Conservation (phyloP, 495 filamentous ascomycete genomes). For the Cercophora newfieldiana region DNA sequence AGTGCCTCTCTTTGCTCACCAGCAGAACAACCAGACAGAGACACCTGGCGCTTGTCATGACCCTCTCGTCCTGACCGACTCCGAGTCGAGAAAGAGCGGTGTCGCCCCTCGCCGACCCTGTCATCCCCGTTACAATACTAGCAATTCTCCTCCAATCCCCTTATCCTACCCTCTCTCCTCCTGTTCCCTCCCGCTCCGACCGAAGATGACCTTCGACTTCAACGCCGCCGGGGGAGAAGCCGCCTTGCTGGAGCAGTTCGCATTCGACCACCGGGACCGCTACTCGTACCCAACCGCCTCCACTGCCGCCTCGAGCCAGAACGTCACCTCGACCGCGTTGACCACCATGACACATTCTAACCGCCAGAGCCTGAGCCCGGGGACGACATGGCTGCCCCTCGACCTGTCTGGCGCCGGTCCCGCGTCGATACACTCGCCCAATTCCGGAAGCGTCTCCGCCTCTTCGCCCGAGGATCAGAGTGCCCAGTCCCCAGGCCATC, state of each 20-base stretch:
- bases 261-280: constrained; percentile 55
- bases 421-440: constrained; percentile 42
- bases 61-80: constrained; percentile 38
- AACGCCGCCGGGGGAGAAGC: constrained; percentile 50
- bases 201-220: constrained; percentile 59
- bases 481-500: constrained; percentile 43
- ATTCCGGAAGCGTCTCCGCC: constrained; percentile 40
- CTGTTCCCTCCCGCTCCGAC: constrained; percentile 25
- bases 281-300: constrained; percentile 47
- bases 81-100: constrained; percentile 41
- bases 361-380: constrained; percentile 43
- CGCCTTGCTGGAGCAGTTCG: constrained; percentile 54
- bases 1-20: background rate
- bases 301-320: constrained; percentile 43
- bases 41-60: constrained; percentile 30
- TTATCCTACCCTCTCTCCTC: constrained; percentile 21
- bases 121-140: constrained; percentile 32
- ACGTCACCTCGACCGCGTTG: constrained; percentile 47
- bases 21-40: constrained; percentile 15
- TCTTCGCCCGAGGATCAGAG: constrained; percentile 50
- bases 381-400: constrained; percentile 45
- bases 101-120: constrained; percentile 29
- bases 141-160: constrained; percentile 34
- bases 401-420: constrained; percentile 42
- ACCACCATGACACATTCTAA: constrained; percentile 42